A percentile compares a stretch with the other conserved stretches of the same genome.
Evolutionary conservation across 2,329 filamentous ascomycete species (phyloP).

Genomic region (Fusarium goolgardi): DNA sequence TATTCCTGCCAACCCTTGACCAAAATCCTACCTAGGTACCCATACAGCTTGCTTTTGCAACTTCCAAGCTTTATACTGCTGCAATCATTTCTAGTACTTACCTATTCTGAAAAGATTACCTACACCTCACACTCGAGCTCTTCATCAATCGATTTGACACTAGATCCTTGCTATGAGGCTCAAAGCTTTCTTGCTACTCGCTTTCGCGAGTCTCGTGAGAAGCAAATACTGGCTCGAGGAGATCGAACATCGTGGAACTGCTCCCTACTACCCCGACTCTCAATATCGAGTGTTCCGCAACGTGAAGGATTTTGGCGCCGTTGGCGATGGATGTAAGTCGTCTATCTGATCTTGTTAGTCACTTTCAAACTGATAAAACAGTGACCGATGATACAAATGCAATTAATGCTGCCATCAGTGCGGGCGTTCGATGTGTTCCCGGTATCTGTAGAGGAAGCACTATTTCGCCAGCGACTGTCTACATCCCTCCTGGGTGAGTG

Average conservation of each 20-base stretch:
- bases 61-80: not conserved
- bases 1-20: conserved; percentile 8
- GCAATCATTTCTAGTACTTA: not conserved
- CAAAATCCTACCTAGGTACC: not conserved
- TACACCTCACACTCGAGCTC: not conserved
- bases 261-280: conserved; percentile 48
- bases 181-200: conserved; percentile 16
- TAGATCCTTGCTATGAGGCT: conserved; percentile 34
- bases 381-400: conserved; percentile 46
- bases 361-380: conserved; percentile 3
- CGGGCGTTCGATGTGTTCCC: conserved; percentile 40
- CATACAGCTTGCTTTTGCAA: not conserved
- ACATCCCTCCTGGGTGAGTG: conserved; percentile 53
- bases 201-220: conserved; percentile 16
- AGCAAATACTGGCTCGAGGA: conserved; percentile 48
- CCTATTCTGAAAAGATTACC: not conserved
- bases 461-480: conserved; percentile 53
- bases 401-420: conserved; percentile 48
- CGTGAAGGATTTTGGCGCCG: conserved; percentile 48
- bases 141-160: not conserved
- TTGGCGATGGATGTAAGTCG: conserved; percentile 47
- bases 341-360: not conserved
- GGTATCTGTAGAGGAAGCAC: conserved; percentile 49
- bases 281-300: conserved; percentile 49
- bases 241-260: conserved; percentile 44